Evolutionary conservation across 768 basidiomycete genomes (phyloP).

Genomic region (Heimioporus sp.): DNA sequence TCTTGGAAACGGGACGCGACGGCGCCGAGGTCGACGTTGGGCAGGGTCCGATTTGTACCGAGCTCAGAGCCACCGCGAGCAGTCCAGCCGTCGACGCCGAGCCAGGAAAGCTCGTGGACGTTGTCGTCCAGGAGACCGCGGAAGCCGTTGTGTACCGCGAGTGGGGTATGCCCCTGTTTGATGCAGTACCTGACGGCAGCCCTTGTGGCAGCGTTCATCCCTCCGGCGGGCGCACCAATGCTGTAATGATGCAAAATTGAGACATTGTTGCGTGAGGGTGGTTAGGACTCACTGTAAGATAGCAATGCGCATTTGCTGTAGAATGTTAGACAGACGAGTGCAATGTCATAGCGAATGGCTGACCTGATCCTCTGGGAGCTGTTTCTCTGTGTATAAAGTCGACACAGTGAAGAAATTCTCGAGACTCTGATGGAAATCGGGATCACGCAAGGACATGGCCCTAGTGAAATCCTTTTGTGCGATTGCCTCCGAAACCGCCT

Average conservation of each 20-base stretch:
- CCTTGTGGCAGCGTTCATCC: constrained; percentile 98
- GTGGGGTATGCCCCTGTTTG: constrained; percentile 87
- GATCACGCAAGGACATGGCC: constrained; percentile 86
- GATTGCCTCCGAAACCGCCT: constrained; percentile 81
- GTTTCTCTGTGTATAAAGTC: constrained; percentile 49
- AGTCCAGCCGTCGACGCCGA: constrained; percentile 96
- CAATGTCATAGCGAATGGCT: neutral
- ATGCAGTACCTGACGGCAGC: constrained; percentile 93
- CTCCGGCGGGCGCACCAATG: constrained; percentile 95
- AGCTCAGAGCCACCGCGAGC: constrained; percentile 96
- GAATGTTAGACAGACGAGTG: constrained; percentile 9
- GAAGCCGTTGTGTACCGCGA: constrained; percentile 95
- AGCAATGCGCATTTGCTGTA: constrained; percentile 71
- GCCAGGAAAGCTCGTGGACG: constrained; percentile 86
- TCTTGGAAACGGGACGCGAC: constrained; percentile 92
- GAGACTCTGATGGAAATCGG: constrained; percentile 86
- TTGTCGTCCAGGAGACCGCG: constrained; percentile 90
- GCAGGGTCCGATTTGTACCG: constrained; percentile 90
- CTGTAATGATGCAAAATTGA: constrained; percentile 38
- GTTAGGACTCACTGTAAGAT: constrained; percentile 73
- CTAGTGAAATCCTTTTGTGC: constrained; percentile 78
- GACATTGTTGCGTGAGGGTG: neutral
- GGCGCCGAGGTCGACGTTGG: constrained; percentile 82
- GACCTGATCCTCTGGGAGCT: constrained; percentile 52
- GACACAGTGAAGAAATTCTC: constrained; percentile 84